A percentile compares a stretch with the other conserved stretches of the same genome.
Conservation (phyloP, 140 eudicot species). For the Stevia rebaudiana region DNA sequence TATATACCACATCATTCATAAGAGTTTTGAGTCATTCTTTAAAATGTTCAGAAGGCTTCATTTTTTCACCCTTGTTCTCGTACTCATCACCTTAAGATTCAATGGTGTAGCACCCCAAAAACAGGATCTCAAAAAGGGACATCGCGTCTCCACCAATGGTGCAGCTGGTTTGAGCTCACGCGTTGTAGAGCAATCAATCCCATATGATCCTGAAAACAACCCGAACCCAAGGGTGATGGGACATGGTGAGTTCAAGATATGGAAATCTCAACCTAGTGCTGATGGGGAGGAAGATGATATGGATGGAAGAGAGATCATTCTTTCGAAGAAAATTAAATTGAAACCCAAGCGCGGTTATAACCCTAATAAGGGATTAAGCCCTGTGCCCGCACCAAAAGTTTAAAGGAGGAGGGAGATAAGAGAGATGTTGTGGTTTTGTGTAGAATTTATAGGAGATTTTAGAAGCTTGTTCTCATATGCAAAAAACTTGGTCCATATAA, state of each 20-base stretch:
- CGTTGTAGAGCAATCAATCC: not conserved
- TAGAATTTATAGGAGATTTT: not conserved
- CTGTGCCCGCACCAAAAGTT: not conserved
- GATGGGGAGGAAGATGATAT: conserved; percentile 18
- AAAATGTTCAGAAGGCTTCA: conserved; percentile 19
- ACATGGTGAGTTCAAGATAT: conserved; percentile 18
- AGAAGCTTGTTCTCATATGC: not conserved
- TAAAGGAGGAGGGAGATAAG: not conserved
- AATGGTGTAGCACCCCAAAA: conserved; percentile 13
- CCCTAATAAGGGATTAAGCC: not conserved
- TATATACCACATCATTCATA: not conserved
- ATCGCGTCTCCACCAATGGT: not conserved
- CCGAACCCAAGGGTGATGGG: conserved; percentile 31
- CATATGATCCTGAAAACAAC: conserved; percentile 12
- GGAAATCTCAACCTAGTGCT: conserved; percentile 26
- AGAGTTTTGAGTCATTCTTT: not conserved
- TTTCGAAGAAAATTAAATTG: conserved; percentile 6
- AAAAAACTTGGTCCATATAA: not conserved
- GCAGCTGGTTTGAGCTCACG: conserved; percentile 2
- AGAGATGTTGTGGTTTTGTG: not conserved
- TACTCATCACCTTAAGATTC: conserved; percentile 17
- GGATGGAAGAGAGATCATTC: conserved; percentile 24
- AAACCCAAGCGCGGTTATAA: not conserved
- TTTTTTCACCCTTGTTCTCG: conserved; percentile 18
- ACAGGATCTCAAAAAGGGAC: not conserved